Evolutionary conservation across 805 yeast genomes (phyloP).

Genomic region (Starmerella floricola): DNA sequence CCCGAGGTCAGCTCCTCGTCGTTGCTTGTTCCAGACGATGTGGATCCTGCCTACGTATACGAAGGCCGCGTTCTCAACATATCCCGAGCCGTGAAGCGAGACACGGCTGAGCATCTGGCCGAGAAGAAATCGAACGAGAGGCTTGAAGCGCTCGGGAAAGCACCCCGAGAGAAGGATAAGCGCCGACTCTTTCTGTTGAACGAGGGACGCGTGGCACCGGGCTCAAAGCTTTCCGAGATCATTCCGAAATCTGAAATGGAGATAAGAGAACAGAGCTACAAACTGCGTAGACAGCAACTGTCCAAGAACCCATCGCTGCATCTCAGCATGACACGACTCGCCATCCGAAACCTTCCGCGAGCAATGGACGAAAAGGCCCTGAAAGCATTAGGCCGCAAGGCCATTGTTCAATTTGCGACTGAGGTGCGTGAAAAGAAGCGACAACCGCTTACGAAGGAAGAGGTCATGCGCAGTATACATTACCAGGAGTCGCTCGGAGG

Average conservation of each 20-base stretch:
- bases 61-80: constrained; percentile 85
- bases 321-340: constrained; percentile 86
- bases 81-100: constrained; percentile 75
- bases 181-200: constrained; percentile 77
- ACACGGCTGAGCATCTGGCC: constrained; percentile 60
- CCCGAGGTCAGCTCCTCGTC: constrained; percentile 59
- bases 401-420: constrained; percentile 84
- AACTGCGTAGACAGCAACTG: constrained; percentile 77
- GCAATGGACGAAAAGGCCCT: constrained; percentile 78
- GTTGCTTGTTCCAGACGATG: constrained; percentile 81
- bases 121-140: constrained; percentile 64
- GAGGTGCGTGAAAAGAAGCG: constrained; percentile 66
- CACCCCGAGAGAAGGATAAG: constrained; percentile 66
- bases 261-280: constrained; percentile 75
- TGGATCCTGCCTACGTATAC: constrained; percentile 69
- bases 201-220: constrained; percentile 82
- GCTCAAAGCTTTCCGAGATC: constrained; percentile 62
- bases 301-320: constrained; percentile 84
- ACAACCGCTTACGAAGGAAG: constrained; percentile 83
- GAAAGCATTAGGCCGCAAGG: constrained; percentile 87
- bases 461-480: constrained; percentile 63
- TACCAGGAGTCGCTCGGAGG: constrained; percentile 41
- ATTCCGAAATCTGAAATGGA: constrained; percentile 66
- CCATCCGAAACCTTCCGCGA: constrained; percentile 86
- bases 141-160: constrained; percentile 65